Evolutionary conservation across 805 yeast genomes (phyloP).

Genomic region (Cyberlindnera japonica): DNA sequence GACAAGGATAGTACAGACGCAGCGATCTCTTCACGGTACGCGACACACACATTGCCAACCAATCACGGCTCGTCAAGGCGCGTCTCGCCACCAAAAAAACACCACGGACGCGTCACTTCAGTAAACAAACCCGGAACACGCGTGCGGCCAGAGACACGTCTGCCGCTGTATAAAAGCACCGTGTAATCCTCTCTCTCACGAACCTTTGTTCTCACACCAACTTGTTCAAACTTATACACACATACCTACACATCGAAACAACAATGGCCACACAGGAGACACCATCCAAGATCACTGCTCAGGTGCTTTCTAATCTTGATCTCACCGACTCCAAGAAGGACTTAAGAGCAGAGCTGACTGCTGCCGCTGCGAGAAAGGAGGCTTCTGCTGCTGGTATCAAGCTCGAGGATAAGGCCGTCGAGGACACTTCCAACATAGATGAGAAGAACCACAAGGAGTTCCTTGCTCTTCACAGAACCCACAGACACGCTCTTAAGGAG

Average conservation of each 20-base stretch:
- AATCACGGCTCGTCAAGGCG: not conserved
- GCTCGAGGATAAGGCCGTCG: constrained; percentile 14
- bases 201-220: too few relatives aligned
- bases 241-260: not conserved
- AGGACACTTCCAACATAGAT: constrained; percentile 23
- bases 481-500: constrained; percentile 69
- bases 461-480: constrained; percentile 58
- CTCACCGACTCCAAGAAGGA: constrained; percentile 43
- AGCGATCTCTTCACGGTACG: not conserved
- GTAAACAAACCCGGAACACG: not conserved
- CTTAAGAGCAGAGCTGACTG: constrained; percentile 37
- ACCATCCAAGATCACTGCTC: constrained; percentile 63
- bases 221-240: too few relatives aligned
- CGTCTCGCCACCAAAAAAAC: not conserved
- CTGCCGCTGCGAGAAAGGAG: constrained; percentile 39
- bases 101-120: not conserved
- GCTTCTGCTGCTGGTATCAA: constrained; percentile 12
- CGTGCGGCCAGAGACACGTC: not conserved
- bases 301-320: constrained; percentile 50
- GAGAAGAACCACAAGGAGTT: constrained; percentile 49
- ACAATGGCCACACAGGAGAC: constrained; percentile 54
- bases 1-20: not conserved
- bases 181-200: not conserved
- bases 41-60: not conserved
- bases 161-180: not conserved